Conservation (phyloP, 306 rosid species). For the Quercus cerris region DNA sequence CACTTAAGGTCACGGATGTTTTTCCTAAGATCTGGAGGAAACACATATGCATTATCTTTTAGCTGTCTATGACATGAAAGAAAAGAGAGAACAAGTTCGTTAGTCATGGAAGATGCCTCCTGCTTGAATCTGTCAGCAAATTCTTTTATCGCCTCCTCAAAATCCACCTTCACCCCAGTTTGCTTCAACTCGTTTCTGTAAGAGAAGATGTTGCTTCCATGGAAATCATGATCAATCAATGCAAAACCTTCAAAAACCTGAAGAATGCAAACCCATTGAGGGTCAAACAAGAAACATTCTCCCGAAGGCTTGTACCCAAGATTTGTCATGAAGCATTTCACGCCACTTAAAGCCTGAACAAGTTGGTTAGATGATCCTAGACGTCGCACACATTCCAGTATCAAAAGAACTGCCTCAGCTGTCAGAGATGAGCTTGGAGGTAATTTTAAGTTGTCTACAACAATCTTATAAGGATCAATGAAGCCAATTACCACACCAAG, state of each 20-base stretch:
- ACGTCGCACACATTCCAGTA: too few species aligned
- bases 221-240: constrained; percentile 43
- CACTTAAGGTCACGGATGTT: constrained; percentile 34
- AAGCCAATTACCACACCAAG: too few species aligned
- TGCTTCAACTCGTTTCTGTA: constrained; percentile 37
- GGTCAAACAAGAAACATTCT: too few species aligned
- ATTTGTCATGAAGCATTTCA: constrained; percentile 44
- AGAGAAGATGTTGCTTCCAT: constrained; percentile 26
- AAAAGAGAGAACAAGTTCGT: constrained; percentile 37
- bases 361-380: too few species aligned
- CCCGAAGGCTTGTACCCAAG: constrained; percentile 49
- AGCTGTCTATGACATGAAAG: constrained; percentile 45
- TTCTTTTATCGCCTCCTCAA: constrained; percentile 36
- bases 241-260: constrained; percentile 38
- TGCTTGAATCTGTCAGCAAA: constrained; percentile 38
- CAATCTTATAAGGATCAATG: too few species aligned
- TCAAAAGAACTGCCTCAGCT: constrained; percentile 37
- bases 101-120: constrained; percentile 31
- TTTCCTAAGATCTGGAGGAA: constrained; percentile 27
- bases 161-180: constrained; percentile 55
- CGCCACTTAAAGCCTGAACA: too few species aligned
- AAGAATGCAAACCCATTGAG: too few species aligned
- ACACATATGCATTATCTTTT: constrained; percentile 11
- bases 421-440: constrained; percentile 30
- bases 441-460: constrained; percentile 44